Base-by-base conservation (phyloP, 192 early-diverging fungal species). In the Coemansia furcata region DNA sequence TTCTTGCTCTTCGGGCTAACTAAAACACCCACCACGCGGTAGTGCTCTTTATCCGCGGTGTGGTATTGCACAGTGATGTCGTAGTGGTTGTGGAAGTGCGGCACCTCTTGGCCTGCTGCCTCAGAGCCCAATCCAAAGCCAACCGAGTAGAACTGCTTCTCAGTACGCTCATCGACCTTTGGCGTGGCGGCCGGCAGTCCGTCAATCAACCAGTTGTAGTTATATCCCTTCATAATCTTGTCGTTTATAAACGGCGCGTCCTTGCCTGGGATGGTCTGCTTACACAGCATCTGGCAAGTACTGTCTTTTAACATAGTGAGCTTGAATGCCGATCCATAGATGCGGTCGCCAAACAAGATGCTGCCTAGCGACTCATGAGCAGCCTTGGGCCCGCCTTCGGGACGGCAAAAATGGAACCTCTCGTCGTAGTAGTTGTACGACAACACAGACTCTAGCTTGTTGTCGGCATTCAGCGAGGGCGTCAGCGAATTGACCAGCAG, bases 341-440 rank as follows among this genome's bases (percentile, higher is more conserved):
- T 91, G 36, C 96, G 87, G 66, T 98, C 95, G 7, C 97, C 97
- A 91, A 98, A 98, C 35, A 98, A 78, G 44, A 98, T 95, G 66
- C 88, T 90, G 37, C 96, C 96, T 58, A 98, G 85, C 3, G 87
- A 90, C 78, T 97, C 96, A 26, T 90, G 71, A 62, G 88, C 85
- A 1, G 86, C 78, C 63, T 86, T 73, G 7, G 86, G 86, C 1
- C 86, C 88, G 43, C 82, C 86, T 21, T 86, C 78, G 2, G 93
- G 93, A 63, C 82, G 66, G 75, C 95, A 98, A 68, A 96, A 94
- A 72, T 93, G 89, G 76, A 98, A 96, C 60, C 83, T 79, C 47
- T 88, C 84, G 82, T 93, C 85, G 76, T 98, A 98, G 77, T 89
- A 96, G 69, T 94, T 93, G 74, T 92, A 96, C 6, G 94, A 87